phyloP scores from a whole-genome alignment of 331 rosid species.

The Cydonia oblonga region DNA sequence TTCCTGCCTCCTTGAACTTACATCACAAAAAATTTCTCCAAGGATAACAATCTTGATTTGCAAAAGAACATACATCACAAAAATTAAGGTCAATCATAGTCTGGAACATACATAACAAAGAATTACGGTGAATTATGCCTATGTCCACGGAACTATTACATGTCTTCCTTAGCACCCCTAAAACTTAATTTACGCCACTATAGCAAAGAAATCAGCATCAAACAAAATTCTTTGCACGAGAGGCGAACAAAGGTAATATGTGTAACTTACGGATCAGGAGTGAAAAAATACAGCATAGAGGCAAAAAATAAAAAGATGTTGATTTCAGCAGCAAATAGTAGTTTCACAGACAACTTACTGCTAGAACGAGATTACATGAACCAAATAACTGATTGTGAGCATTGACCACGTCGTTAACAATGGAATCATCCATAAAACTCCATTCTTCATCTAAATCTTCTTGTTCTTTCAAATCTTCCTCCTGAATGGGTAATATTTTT shows the following conservation, averaged over 20 bases:
- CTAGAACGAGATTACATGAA: constrained; percentile 42
- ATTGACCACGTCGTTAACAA: constrained; percentile 35
- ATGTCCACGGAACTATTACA: background rate
- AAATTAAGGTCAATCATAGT: too few relatives aligned
- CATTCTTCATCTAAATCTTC: constrained; percentile 54
- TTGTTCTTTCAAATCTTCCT: constrained; percentile 36
- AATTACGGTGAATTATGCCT: background rate
- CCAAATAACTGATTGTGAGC: constrained; percentile 72
- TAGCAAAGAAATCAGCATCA: background rate
- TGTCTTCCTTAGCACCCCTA: background rate
- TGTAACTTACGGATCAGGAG: background rate
- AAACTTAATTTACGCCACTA: background rate
- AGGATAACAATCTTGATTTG: too few relatives aligned
- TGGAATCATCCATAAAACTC: constrained; percentile 56
- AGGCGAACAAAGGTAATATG: background rate
- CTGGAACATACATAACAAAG: background rate
- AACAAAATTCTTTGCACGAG: background rate
- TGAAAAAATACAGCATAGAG: background rate
- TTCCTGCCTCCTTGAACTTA: too few relatives aligned
- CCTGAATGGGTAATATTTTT: constrained; percentile 25
- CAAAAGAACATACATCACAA: too few relatives aligned
- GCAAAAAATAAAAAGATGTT: background rate
- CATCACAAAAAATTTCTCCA: too few relatives aligned
- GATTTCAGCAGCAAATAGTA: background rate
- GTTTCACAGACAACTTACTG: constrained; percentile 38